Evolutionary conservation across 2,329 filamentous ascomycete species (phyloP).

Genomic region (Trematosphaeria pertusa): DNA sequence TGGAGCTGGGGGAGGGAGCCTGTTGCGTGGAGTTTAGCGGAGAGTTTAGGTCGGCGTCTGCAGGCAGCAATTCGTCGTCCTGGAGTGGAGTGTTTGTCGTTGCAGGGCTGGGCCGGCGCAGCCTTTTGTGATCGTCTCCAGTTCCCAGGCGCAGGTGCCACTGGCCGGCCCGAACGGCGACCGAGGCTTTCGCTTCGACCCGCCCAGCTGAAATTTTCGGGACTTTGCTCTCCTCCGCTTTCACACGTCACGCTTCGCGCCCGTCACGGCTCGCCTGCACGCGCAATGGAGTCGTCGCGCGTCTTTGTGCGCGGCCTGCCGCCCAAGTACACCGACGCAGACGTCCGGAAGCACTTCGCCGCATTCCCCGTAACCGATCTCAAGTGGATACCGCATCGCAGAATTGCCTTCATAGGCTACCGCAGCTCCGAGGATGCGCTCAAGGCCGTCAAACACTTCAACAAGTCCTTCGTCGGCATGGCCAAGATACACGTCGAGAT

Average conservation of each 20-base stretch:
- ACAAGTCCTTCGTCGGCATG: slow-evolving; percentile 94
- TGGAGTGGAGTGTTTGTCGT: slow-evolving; percentile 4
- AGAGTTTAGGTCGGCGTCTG: slow-evolving; percentile 2
- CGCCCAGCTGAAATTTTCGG: slow-evolving; percentile 8
- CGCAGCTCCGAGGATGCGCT: slow-evolving; percentile 80
- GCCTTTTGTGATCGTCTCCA: neutral
- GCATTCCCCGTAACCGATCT: slow-evolving; percentile 84
- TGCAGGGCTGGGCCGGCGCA: slow-evolving; percentile 8
- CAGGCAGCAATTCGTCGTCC: neutral
- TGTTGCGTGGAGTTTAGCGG: neutral
- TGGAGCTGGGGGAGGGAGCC: neutral
- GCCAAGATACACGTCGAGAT: slow-evolving; percentile 91
- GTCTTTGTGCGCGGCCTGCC: slow-evolving; percentile 77
- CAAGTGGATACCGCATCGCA: slow-evolving; percentile 85
- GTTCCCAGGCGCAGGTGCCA: too few relatives aligned
- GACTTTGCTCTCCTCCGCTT: neutral
- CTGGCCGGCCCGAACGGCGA: neutral
- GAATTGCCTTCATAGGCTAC: slow-evolving; percentile 96
- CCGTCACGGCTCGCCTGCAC: neutral
- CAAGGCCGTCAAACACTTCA: slow-evolving; percentile 91
- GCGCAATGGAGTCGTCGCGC: slow-evolving; percentile 74
- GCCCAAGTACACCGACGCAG: slow-evolving; percentile 81
- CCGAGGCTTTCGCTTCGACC: slow-evolving; percentile 8
- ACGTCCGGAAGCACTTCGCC: slow-evolving; percentile 89
- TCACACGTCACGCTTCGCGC: neutral